phyloP scores from a whole-genome alignment of 2,329 filamentous ascomycete genomes.

The Pseudopyricularia cyperi region DNA sequence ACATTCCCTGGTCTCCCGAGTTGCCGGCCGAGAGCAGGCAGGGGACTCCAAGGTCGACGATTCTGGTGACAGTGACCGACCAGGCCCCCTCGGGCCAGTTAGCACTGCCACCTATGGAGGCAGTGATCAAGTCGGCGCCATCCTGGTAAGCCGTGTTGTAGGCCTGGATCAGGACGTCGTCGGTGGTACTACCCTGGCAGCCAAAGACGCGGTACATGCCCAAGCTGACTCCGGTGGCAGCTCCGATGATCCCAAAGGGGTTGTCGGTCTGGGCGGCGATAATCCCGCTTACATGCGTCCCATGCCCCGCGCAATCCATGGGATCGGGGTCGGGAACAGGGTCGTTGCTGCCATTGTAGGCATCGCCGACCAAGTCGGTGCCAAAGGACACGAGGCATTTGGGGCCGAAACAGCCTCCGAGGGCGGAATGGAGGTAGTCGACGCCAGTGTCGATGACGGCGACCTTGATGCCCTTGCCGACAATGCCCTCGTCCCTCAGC shows the following conservation, averaged over 20 bases:
- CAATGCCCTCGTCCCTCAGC: slow-evolving; percentile 32
- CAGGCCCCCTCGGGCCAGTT: slow-evolving; percentile 40
- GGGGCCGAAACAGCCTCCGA: slow-evolving; percentile 18
- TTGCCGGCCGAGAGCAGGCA: slow-evolving; percentile 30
- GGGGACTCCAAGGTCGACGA: slow-evolving; percentile 37
- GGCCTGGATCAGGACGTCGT: slow-evolving; percentile 45
- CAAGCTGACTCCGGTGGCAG: slow-evolving; percentile 40
- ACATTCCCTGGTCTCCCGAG: slow-evolving; percentile 27
- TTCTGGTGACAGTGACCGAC: slow-evolving; percentile 35
- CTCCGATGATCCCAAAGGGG: slow-evolving; percentile 37
- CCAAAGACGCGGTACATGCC: slow-evolving; percentile 46
- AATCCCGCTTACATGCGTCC: slow-evolving; percentile 49
- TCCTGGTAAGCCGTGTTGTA: slow-evolving; percentile 48
- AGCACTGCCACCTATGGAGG: slow-evolving; percentile 35
- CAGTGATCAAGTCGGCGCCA: slow-evolving; percentile 43
- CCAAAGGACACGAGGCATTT: slow-evolving; percentile 9
- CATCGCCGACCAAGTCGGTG: slow-evolving; percentile 7
- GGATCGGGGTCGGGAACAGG: slow-evolving; percentile 35
- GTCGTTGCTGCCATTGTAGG: slow-evolving; percentile 25
- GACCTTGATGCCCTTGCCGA: slow-evolving; percentile 38
- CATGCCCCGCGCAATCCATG: slow-evolving; percentile 44
- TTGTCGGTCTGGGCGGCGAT: slow-evolving; percentile 45
- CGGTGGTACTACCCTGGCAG: slow-evolving; percentile 33
- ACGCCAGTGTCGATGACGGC: slow-evolving; percentile 41
- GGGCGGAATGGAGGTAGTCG: slow-evolving; percentile 49